Evolutionary conservation across 768 basidiomycete genomes (phyloP).

Genomic region (Podaxis carcinomalis): DNA sequence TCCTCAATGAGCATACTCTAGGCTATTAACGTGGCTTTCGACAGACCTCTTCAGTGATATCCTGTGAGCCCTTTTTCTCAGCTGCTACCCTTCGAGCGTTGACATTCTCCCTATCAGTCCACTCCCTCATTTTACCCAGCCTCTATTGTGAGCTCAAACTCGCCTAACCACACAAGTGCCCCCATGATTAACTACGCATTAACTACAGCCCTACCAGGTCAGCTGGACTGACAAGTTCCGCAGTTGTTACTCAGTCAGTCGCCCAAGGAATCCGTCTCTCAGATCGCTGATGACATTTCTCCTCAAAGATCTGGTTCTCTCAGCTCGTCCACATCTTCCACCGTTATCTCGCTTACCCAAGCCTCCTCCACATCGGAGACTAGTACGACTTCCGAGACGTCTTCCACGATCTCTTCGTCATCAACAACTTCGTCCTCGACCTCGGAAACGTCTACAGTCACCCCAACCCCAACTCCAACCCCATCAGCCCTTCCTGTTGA

Average conservation of each 20-base stretch:
- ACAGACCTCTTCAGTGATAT: not conserved
- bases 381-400: slow-evolving; percentile 7
- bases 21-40: not conserved
- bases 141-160: not conserved
- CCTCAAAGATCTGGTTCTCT: not conserved
- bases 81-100: not conserved
- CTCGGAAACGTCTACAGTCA: slow-evolving; percentile 1
- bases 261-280: not conserved
- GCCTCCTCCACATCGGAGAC: not conserved
- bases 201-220: not conserved
- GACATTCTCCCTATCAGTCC: not conserved
- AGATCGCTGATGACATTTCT: not conserved
- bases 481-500: not conserved
- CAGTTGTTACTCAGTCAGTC: not conserved
- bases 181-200: not conserved
- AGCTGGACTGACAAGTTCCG: slow-evolving; percentile 8
- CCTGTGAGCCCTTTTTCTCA: not conserved
- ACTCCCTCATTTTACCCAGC: not conserved
- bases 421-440: not conserved
- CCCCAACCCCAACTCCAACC: not conserved
- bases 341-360: not conserved
- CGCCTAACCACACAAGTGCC: not conserved
- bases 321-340: not conserved
- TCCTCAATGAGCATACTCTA: not conserved
- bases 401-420: not conserved